A percentile compares a stretch with the other conserved stretches of the same genome.
These are phyloP conservation scores for Pistacia atlantica DNA, from an alignment of 345 rosid species.

Conservation along the genomic window DNA sequence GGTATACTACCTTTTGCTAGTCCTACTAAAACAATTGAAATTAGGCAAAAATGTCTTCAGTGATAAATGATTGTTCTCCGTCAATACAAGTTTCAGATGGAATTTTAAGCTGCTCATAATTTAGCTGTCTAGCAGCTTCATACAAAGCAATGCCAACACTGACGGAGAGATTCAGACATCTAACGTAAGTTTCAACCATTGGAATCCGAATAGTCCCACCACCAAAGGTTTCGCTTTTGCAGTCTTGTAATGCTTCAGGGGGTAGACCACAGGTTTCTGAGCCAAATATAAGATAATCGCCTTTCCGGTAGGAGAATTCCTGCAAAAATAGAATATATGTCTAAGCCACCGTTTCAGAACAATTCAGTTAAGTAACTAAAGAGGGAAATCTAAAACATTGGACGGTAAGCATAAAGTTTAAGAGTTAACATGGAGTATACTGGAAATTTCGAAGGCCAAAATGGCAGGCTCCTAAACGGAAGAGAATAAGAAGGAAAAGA, in stretches of 20 bases:
- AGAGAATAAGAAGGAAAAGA: too few relatives aligned
- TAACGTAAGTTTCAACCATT: conserved; percentile 88
- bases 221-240: conserved; percentile 57
- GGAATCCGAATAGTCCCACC: conserved; percentile 87
- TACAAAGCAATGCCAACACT: conserved; percentile 90
- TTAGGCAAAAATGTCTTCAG: conserved; percentile 76
- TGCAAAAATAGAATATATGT: conserved; percentile 33
- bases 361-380: background rate
- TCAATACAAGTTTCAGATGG: conserved; percentile 33
- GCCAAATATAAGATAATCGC: conserved; percentile 87
- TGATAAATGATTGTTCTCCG: conserved; percentile 36
- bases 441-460: too few relatives aligned
- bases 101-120: conserved; percentile 66
- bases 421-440: too few relatives aligned
- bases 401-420: background rate
- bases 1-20: background rate
- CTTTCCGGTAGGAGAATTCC: conserved; percentile 77
- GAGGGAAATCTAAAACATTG: background rate
- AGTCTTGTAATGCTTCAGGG: conserved; percentile 74
- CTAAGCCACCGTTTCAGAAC: background rate
- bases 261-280: conserved; percentile 90
- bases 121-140: conserved; percentile 87
- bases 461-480: too few relatives aligned
- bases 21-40: background rate
- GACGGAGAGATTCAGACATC: conserved; percentile 92